These are phyloP conservation scores for Saksenaea oblongispora DNA, from an alignment of 371 early-diverging fungal species.

Conservation along the genomic window DNA sequence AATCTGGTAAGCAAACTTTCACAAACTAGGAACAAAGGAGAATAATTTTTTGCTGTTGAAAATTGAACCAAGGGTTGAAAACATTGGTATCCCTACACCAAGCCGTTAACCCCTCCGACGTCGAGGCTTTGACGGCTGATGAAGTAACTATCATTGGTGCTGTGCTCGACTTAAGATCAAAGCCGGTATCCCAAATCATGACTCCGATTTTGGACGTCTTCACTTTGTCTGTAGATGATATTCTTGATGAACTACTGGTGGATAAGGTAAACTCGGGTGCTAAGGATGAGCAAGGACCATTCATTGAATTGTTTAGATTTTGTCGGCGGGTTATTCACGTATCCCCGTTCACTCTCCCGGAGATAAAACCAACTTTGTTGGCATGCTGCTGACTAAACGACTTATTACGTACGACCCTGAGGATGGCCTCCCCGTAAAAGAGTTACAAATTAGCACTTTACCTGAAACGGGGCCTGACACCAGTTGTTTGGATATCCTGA, in stretches of 20 bases:
- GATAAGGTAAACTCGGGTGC: conserved; percentile 59
- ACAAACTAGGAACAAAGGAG: background rate
- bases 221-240: conserved; percentile 71
- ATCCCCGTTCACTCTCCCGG: conserved; percentile 80
- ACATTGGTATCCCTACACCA: conserved; percentile 89
- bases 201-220: conserved; percentile 87
- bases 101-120: conserved; percentile 64
- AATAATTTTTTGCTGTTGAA: background rate
- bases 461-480: conserved; percentile 76
- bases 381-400: conserved; percentile 92
- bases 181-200: conserved; percentile 84
- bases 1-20: conserved; percentile 53
- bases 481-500: conserved; percentile 88
- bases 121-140: conserved; percentile 84
- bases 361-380: conserved; percentile 74
- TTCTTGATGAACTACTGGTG: conserved; percentile 68
- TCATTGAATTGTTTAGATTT: conserved; percentile 46
- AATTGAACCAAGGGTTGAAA: conserved; percentile 54
- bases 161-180: conserved; percentile 90
- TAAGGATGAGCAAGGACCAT: too few species aligned
- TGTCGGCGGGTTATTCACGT: conserved; percentile 85
- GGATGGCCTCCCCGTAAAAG: conserved; percentile 69
- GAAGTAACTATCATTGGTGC: conserved; percentile 94
- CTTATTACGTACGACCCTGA: conserved; percentile 86
- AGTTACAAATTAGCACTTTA: conserved; percentile 70